These are phyloP conservation scores for Gyrodon lividus DNA, from an alignment of 768 basidiomycete species.

Conservation along the genomic window DNA sequence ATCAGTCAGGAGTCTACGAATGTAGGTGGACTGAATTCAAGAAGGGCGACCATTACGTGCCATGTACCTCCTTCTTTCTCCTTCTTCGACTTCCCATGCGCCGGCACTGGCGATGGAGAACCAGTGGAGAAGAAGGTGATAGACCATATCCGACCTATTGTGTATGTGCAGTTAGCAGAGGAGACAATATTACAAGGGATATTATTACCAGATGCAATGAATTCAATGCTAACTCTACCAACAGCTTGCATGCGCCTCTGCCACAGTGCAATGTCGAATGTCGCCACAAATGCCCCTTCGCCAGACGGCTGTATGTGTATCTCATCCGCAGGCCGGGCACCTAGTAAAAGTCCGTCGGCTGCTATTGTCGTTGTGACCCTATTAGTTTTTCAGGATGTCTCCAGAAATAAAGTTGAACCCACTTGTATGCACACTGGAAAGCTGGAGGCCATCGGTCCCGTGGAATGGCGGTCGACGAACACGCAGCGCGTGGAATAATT, in stretches of 20 bases:
- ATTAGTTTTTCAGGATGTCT: neutral
- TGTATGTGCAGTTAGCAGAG: neutral
- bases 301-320: constrained; percentile 49
- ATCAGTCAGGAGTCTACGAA: no score
- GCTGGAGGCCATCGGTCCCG: constrained; percentile 18
- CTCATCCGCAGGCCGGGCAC: constrained; percentile 47
- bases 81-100: constrained; percentile 9
- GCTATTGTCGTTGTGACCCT: constrained; percentile 10
- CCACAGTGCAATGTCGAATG: constrained; percentile 56
- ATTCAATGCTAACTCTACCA: constrained; percentile 57
- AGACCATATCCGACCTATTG: constrained; percentile 25
- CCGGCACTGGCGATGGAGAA: neutral
- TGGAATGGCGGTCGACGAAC: constrained; percentile 23
- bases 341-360: constrained; percentile 46
- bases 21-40: constrained; percentile 25
- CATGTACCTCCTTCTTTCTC: constrained; percentile 8
- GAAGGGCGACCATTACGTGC: constrained; percentile 49
- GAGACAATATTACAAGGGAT: neutral
- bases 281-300: constrained; percentile 48
- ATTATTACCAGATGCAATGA: constrained; percentile 46
- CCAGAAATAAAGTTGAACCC: constrained; percentile 16
- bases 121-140: constrained; percentile 20
- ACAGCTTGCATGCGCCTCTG: constrained; percentile 69
- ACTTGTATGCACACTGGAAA: constrained; percentile 16
- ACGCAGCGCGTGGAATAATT: constrained; percentile 28